These are phyloP conservation scores for Epicoccum nigrum DNA, from an alignment of 2,329 filamentous ascomycete species.

Conservation along the genomic window DNA sequence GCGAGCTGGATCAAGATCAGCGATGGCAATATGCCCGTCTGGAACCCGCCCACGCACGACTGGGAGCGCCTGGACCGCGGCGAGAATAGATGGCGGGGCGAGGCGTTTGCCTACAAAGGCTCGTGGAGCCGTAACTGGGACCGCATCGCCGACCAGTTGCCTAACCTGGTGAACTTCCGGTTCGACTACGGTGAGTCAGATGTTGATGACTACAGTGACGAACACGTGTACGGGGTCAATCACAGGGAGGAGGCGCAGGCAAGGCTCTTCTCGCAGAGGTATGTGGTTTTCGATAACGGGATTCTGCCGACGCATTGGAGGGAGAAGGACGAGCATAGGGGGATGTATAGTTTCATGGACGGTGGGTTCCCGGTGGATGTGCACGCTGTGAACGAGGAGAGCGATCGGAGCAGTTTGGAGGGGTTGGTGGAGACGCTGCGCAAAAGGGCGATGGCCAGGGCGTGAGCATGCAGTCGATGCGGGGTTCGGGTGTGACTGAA, in stretches of 20 bases:
- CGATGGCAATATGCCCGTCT: background rate
- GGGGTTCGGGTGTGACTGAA: too few species aligned
- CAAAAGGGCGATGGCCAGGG: background rate
- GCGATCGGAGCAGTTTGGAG: slow-evolving; percentile 13
- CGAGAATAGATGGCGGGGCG: background rate
- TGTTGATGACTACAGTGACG: background rate
- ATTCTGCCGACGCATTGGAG: slow-evolving; percentile 17
- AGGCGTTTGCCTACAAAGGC: background rate
- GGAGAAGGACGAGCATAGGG: slow-evolving; percentile 3
- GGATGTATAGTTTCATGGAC: background rate
- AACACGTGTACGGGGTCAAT: background rate
- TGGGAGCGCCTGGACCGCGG: too few species aligned
- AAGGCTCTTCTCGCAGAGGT: slow-evolving; percentile 8
- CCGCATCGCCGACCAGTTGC: background rate
- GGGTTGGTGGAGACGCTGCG: background rate
- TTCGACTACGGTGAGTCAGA: background rate
- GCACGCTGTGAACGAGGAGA: slow-evolving; percentile 2
- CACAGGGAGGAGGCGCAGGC: background rate
- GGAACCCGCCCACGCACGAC: background rate
- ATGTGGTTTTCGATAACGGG: slow-evolving; percentile 13
- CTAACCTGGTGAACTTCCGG: background rate
- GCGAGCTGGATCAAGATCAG: slow-evolving; percentile 8
- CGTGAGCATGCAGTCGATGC: too few species aligned
- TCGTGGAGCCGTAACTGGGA: background rate
- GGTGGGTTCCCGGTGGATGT: background rate